phyloP scores from a whole-genome alignment of 2,329 filamentous ascomycete genomes.

The Cladosporium sp. region DNA sequence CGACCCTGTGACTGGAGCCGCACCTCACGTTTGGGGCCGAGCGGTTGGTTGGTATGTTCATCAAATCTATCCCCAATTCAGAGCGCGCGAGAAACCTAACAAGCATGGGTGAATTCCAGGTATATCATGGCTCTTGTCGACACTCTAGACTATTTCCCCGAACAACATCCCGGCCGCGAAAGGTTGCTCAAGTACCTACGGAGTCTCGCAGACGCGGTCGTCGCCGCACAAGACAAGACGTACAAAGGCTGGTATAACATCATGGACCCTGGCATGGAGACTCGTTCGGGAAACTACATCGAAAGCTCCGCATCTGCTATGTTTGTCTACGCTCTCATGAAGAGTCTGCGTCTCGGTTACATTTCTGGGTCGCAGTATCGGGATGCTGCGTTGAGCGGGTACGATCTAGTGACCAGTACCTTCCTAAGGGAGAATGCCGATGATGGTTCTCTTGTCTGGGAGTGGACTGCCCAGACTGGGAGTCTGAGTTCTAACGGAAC shows the following conservation, averaged over 20 bases:
- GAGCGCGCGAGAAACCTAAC: too few relatives aligned
- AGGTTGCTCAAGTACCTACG: conserved; percentile 34
- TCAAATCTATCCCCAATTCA: too few relatives aligned
- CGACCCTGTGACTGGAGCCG: conserved; percentile 44
- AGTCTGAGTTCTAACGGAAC: conserved; percentile 45
- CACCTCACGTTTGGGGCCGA: conserved; percentile 48
- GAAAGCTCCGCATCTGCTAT: conserved; percentile 55
- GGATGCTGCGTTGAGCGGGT: conserved; percentile 37
- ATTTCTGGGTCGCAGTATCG: conserved; percentile 18
- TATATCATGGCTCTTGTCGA: conserved; percentile 49
- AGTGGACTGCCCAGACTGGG: conserved; percentile 49
- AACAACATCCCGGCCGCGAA: conserved; percentile 31
- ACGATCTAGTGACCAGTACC: conserved; percentile 38
- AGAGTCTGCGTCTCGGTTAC: conserved; percentile 40
- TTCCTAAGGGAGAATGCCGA: conserved; percentile 43
- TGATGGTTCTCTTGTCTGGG: conserved; percentile 45
- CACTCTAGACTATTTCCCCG: conserved; percentile 39
- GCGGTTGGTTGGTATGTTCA: conserved; percentile 44
- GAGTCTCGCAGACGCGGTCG: conserved; percentile 35
- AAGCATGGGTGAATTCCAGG: not conserved
- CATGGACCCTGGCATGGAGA: conserved; percentile 42
- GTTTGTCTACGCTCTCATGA: conserved; percentile 50
- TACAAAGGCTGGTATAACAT: conserved; percentile 54
- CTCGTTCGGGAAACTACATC: conserved; percentile 49
- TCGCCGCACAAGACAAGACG: conserved; percentile 33